Base-by-base conservation (phyloP, 2,329 filamentous ascomycete genomes). In the Fusarium transvaalense region DNA sequence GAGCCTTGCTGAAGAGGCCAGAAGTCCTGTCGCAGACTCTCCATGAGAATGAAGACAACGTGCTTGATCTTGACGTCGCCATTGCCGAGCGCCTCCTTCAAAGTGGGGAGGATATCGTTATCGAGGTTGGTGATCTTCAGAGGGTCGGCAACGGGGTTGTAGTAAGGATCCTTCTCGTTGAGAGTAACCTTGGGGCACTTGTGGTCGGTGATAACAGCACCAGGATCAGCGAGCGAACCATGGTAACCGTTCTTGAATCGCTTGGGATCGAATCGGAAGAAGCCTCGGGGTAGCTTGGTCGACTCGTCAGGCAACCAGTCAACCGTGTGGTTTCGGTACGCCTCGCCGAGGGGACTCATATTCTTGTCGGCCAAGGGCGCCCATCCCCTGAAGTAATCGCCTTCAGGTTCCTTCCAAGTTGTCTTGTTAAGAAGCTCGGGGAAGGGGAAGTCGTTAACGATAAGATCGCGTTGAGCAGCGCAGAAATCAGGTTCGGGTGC, bases 21-120 rank as follows among this genome's bases (percentile, higher is more conserved):
- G 8, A 84, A 76, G 51, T 84, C 82, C 14, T 79, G 77, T 14
- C 82, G 78, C 0, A 82, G 81, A 57, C 80, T 82, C 63, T 84
- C 82, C 42, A 84, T 76, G 15, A 82, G 78, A 4, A 84, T 59
- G 17, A 83, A 72, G 34, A 84, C 73, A 8, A 84, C 76, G 50
- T 84, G 80, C 62, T 82, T 82, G 50, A 84, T 82, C 43, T 78
- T 77, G 27, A 82, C 74, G 1, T 66, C 53, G 1, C 66, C 68
- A 12, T 74, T 68, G 5, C 66, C 65, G 2, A 80, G 64, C 12
- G 69, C 71, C 23, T 68, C 50, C 55, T 72, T 69, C 2, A 80
- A 65, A 1, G 68, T 68, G 1, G 75, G 61, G 1, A 80, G 65
- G 9, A 82, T 61, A 3, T 76, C 73, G 10, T 76, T 73, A 6